Evolutionary conservation across 2,329 filamentous ascomycete species (phyloP).

Genomic region (Colletotrichum nymphaeae): DNA sequence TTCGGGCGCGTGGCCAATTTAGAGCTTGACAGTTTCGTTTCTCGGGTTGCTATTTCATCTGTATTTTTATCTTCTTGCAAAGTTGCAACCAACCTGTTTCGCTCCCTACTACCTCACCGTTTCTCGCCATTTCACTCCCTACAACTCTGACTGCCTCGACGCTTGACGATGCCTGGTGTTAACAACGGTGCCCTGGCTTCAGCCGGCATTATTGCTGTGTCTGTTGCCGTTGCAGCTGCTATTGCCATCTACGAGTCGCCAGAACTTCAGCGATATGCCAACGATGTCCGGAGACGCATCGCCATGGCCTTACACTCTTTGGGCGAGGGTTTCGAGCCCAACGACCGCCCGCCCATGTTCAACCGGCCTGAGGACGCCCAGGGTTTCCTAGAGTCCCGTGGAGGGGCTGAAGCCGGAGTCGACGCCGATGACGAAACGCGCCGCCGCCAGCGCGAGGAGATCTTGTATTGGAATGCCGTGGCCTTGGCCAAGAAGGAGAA

Average conservation of each 20-base stretch:
- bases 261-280: constrained; percentile 70
- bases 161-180: constrained; percentile 59
- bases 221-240: constrained; percentile 67
- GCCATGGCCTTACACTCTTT: constrained; percentile 69
- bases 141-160: not conserved
- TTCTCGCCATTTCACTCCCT: not conserved
- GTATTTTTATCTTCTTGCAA: not conserved
- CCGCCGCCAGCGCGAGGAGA: constrained; percentile 71
- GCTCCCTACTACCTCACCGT: not conserved
- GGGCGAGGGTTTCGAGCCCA: constrained; percentile 65
- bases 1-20: constrained; percentile 28
- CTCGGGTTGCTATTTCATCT: not conserved
- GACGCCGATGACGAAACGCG: constrained; percentile 73
- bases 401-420: constrained; percentile 58
- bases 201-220: constrained; percentile 68
- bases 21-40: constrained; percentile 12
- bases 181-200: constrained; percentile 66
- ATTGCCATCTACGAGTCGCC: constrained; percentile 73
- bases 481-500: constrained; percentile 60
- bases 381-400: constrained; percentile 68
- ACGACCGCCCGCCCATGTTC: constrained; percentile 64
- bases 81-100: not conserved
- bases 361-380: constrained; percentile 76
- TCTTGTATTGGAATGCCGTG: constrained; percentile 74
- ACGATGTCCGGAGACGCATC: constrained; percentile 71